These are phyloP conservation scores for Rhizophagus sp. DNA, from an alignment of 192 early-diverging fungal genomes.

Conservation along the genomic window DNA sequence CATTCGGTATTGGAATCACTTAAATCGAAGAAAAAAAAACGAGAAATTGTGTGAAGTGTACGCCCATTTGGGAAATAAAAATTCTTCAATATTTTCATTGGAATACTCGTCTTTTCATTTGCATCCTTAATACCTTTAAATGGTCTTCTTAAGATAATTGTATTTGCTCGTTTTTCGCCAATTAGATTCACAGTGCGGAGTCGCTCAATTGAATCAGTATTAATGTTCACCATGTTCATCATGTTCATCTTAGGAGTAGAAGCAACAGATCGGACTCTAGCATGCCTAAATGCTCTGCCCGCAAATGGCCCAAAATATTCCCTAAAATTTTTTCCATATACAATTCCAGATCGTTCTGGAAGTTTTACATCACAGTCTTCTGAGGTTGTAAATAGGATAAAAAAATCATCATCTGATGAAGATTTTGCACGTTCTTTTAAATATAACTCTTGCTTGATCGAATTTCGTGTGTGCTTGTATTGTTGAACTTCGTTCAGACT, in stretches of 20 bases:
- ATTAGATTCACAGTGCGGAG: not conserved
- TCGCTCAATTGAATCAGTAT: not conserved
- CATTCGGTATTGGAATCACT: slow-evolving; percentile 3
- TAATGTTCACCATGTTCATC: not conserved
- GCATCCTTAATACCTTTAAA: not conserved
- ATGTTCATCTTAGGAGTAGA: not conserved
- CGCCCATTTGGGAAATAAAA: not conserved
- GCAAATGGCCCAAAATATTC: slow-evolving; percentile 39
- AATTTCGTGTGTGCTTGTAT: slow-evolving; percentile 29
- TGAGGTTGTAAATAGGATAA: slow-evolving; percentile 34
- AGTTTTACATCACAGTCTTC: slow-evolving; percentile 26
- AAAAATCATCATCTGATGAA: slow-evolving; percentile 37
- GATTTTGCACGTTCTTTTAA: slow-evolving; percentile 30
- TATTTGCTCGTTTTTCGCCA: not conserved
- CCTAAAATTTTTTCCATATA: slow-evolving; percentile 33
- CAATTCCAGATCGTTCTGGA: slow-evolving; percentile 36
- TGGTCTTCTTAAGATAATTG: not conserved
- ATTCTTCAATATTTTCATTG: slow-evolving; percentile 5
- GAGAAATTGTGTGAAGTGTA: slow-evolving; percentile 16
- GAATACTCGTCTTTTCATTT: not conserved
- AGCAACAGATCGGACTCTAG: not conserved
- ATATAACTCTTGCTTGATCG: slow-evolving; percentile 17
- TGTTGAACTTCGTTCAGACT: slow-evolving; percentile 36
- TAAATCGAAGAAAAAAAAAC: not conserved
- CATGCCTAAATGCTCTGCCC: slow-evolving; percentile 31